These are phyloP conservation scores for Pleurotus cornucopiae DNA, from an alignment of 768 basidiomycete genomes.

Conservation along the genomic window DNA sequence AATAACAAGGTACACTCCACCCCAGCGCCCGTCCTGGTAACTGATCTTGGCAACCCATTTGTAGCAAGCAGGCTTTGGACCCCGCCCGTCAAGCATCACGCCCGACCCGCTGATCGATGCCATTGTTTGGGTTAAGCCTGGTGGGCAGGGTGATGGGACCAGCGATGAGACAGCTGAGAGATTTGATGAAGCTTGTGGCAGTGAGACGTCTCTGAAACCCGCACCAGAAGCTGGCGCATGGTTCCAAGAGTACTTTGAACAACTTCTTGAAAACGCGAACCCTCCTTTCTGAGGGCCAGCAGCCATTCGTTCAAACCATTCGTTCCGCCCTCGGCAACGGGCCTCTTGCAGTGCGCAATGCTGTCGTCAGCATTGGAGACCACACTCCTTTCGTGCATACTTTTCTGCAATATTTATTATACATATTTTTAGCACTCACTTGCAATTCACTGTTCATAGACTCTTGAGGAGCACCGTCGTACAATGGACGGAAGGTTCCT, in stretches of 20 bases:
- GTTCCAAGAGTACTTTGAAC: constrained; percentile 29
- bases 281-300: constrained; percentile 15
- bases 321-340: no score
- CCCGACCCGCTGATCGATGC: constrained; percentile 25
- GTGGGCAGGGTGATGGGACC: constrained; percentile 36
- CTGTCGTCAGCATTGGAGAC: no score
- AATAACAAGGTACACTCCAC: constrained; percentile 1
- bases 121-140: constrained; percentile 39
- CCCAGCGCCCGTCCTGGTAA: no score
- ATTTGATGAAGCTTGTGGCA: constrained; percentile 24
- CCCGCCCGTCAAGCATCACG: constrained; percentile 28
- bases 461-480: no score
- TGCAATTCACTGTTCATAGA: no score
- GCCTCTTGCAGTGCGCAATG: no score
- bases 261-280: constrained; percentile 22
- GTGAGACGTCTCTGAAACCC: constrained; percentile 20
- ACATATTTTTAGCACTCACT: no score
- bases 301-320: no score
- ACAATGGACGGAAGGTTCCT: no score
- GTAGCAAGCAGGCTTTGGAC: constrained; percentile 27
- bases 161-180: constrained; percentile 25
- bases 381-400: no score
- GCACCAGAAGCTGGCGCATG: constrained; percentile 33
- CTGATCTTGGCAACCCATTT: no score
- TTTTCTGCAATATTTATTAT: no score